Evolutionary conservation across 371 early-diverging fungal genomes (phyloP).

Genomic region (Batkoa obscura): DNA sequence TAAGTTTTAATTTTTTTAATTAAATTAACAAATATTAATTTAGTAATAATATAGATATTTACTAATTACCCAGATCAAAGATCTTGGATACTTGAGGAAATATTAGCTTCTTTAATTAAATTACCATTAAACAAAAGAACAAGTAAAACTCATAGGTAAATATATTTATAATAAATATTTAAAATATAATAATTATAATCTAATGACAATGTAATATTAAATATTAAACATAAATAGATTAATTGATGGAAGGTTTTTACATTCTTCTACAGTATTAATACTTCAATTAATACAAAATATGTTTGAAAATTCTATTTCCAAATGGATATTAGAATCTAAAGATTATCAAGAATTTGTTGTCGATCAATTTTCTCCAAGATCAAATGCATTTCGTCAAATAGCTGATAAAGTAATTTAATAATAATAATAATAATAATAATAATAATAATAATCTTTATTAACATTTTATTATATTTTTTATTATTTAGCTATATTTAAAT

Average conservation of each 20-base stretch:
- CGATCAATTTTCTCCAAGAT: not conserved
- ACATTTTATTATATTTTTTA: conserved; percentile 4
- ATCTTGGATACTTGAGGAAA: conserved; percentile 66
- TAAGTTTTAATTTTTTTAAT: too few species aligned
- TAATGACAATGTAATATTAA: too few species aligned
- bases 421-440: too few species aligned
- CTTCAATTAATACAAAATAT: conserved; percentile 61
- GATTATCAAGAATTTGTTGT: not conserved
- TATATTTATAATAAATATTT: too few species aligned
- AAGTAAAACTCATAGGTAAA: conserved; percentile 26
- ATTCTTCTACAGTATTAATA: conserved; percentile 57
- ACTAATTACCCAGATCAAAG: conserved; percentile 39
- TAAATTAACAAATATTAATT: too few species aligned
- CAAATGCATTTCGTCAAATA: not conserved
- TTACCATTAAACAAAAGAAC: conserved; percentile 26
- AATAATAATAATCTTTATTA: too few species aligned
- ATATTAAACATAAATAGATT: conserved; percentile 27
- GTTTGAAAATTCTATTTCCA: conserved; percentile 8
- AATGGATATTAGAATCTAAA: not conserved
- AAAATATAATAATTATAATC: too few species aligned
- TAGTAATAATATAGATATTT: conserved; percentile 25
- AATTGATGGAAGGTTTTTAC: conserved; percentile 41
- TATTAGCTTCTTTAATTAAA: conserved; percentile 46
- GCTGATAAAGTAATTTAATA: conserved; percentile 6
- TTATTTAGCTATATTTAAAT: conserved; percentile 10